Conservation (phyloP, 2,329 filamentous ascomycete genomes). For the Colletotrichum sp. region DNA sequence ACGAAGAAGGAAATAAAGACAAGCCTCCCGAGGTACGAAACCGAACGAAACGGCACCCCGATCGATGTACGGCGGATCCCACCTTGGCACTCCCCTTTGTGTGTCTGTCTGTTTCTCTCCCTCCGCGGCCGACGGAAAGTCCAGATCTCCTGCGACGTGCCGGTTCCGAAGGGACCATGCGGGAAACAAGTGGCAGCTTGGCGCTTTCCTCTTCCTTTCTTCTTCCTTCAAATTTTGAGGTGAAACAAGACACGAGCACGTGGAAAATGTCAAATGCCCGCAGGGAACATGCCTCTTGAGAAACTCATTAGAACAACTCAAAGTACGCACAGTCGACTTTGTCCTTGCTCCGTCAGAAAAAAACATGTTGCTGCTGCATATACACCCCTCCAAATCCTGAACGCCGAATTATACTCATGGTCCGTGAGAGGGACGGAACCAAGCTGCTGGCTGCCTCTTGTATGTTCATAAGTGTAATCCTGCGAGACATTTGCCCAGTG, state of each 20-base stretch:
- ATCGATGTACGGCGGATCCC: not conserved
- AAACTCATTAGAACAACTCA: not conserved
- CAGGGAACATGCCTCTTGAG: not conserved
- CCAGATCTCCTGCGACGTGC: not conserved
- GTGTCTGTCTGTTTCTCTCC: not conserved
- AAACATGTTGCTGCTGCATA: not conserved
- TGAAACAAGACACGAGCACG: slow-evolving; percentile 3
- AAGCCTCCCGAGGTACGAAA: not conserved
- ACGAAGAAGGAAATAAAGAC: not conserved
- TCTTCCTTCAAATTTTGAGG: not conserved
- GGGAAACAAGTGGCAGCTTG: not conserved
- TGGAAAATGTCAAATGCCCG: not conserved
- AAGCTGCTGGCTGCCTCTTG: not conserved
- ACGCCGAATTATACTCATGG: slow-evolving; percentile 4
- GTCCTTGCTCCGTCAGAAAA: not conserved
- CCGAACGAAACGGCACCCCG: not conserved
- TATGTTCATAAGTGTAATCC: not conserved
- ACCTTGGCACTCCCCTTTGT: not conserved
- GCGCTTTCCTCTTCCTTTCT: not conserved
- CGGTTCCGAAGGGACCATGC: not conserved
- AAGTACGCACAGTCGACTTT: not conserved
- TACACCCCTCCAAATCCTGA: not conserved
- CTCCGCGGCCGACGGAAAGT: not conserved
- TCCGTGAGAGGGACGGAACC: not conserved
- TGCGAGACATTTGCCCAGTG: not conserved